These are phyloP conservation scores for Rhodotorula babjevae DNA, from an alignment of 768 basidiomycete species.

Conservation along the genomic window DNA sequence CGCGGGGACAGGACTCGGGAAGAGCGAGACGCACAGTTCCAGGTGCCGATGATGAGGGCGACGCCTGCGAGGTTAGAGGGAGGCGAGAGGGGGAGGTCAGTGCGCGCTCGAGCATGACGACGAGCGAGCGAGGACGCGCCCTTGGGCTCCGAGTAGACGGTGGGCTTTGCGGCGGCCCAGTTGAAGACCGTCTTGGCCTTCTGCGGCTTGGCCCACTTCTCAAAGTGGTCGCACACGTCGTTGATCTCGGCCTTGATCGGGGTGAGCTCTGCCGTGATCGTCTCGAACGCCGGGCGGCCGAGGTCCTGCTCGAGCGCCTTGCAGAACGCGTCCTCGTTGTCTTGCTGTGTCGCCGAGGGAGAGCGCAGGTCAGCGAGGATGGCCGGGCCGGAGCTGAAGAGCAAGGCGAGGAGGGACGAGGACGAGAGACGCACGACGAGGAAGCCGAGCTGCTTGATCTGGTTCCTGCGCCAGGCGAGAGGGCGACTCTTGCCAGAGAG, in stretches of 20 bases:
- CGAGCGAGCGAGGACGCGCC: constrained; percentile 6
- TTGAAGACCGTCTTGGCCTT: constrained; percentile 57
- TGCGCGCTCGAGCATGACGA: no score
- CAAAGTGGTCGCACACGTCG: constrained; percentile 60
- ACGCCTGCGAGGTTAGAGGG: constrained; percentile 11
- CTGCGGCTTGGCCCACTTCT: constrained; percentile 68
- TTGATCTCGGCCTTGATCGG: constrained; percentile 55
- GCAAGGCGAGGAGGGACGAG: neutral
- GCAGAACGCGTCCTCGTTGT: constrained; percentile 62
- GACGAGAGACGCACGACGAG: constrained; percentile 21
- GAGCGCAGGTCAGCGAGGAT: neutral
- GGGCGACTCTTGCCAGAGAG: constrained; percentile 61
- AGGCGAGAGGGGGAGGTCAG: neutral
- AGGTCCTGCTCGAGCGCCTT: constrained; percentile 61
- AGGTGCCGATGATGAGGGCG: constrained; percentile 43
- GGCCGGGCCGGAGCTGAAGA: neutral
- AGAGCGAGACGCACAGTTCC: constrained; percentile 40
- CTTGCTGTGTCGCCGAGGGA: constrained; percentile 48
- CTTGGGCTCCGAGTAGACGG: constrained; percentile 69
- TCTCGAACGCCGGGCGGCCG: constrained; percentile 61
- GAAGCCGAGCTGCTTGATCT: constrained; percentile 63
- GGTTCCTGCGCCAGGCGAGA: constrained; percentile 67
- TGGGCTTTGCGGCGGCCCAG: constrained; percentile 60
- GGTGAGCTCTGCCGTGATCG: constrained; percentile 61
- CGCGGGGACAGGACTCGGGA: rapidly evolving